A percentile compares a stretch with the other conserved stretches of the same genome.
These are phyloP conservation scores for Phaeotremella fagi DNA, from an alignment of 768 basidiomycete genomes.

Conservation along the genomic window DNA sequence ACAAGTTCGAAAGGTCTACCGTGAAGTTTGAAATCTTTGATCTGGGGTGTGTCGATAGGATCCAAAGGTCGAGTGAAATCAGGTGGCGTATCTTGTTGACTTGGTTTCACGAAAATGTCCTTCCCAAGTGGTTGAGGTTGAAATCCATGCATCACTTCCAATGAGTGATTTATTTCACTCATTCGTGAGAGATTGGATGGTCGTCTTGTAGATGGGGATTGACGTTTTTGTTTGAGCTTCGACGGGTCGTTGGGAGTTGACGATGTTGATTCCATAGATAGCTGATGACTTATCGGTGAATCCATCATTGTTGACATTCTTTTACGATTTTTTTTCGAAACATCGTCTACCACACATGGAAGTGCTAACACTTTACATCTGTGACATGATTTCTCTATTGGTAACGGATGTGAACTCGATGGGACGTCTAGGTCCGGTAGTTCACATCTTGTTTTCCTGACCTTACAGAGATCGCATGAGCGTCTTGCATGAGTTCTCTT, in stretches of 20 bases:
- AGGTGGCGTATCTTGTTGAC: neutral
- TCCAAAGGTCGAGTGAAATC: neutral
- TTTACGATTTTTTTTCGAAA: constrained; percentile 19
- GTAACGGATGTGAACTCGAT: constrained; percentile 19
- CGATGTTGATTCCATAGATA: too few relatives aligned
- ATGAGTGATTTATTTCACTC: constrained; percentile 5
- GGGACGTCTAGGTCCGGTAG: constrained; percentile 37
- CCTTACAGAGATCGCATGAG: constrained; percentile 40
- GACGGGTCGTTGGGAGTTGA: neutral
- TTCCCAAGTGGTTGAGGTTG: constrained; percentile 1
- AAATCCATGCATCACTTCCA: constrained; percentile 15
- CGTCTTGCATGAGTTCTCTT: constrained; percentile 40
- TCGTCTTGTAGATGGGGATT: neutral
- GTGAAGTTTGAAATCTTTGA: constrained; percentile 27
- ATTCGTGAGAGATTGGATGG: neutral
- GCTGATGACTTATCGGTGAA: neutral
- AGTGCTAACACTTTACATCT: constrained; percentile 33
- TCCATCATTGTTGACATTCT: constrained; percentile 8
- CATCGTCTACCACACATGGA: constrained; percentile 40
- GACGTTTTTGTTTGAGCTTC: neutral
- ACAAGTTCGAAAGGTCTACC: constrained; percentile 32
- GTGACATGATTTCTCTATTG: constrained; percentile 38
- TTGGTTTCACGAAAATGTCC: neutral
- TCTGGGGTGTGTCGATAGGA: neutral
- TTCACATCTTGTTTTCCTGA: constrained; percentile 41